Base-by-base conservation (phyloP, 768 basidiomycete genomes). In the Boletellus emodensis region DNA sequence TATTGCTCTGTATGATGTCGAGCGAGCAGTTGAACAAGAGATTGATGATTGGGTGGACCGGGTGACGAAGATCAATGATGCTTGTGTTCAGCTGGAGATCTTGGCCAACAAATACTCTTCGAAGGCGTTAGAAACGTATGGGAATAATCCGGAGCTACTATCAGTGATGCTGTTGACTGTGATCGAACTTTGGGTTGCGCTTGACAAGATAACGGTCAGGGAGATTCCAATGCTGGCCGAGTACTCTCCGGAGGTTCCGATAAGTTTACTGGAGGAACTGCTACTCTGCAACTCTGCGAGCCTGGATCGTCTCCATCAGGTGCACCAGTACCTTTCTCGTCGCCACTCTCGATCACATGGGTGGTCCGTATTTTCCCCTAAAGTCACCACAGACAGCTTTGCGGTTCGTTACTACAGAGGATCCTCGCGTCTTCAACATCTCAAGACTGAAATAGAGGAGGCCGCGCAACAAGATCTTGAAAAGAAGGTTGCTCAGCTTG, bases 131-230 rank as follows among this genome's bases (percentile, higher is more conserved):
- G 17, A 9, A 0, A 47, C 46, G 2, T 76, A 75, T 40, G 34
- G 44, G 10, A 52, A 53, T 11, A 74, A 68, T 28, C 71, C 75
- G 2, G 75, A 78, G 43, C 56, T 65, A 28, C 35, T 64, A 4
- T 79, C 77, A 0, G 46, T 72, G 2, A 75, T 81, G 70, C 53
- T 80, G 37, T 58, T 81, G 40, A 66, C 64, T 1, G 48, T 43
- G 10, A 20, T 66, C 9, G 72, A 78, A 30, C 65, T 72, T 26
- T 72, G 72, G 73, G 49, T 70, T 12, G 73, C 65, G 0, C 50
- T 74, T 6, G 73, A 72, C 47, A 64, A 53, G 9, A 28, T 66
- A 8, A 52, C 51, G 0, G 41, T 62, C 24, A 34, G 22, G 10
- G 46, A 53, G 15, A 62, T 53, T 15, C 63, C 71, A 3, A 49